phyloP scores from a whole-genome alignment of 2,329 filamentous ascomycete species.

The Pyricularia sp. region DNA sequence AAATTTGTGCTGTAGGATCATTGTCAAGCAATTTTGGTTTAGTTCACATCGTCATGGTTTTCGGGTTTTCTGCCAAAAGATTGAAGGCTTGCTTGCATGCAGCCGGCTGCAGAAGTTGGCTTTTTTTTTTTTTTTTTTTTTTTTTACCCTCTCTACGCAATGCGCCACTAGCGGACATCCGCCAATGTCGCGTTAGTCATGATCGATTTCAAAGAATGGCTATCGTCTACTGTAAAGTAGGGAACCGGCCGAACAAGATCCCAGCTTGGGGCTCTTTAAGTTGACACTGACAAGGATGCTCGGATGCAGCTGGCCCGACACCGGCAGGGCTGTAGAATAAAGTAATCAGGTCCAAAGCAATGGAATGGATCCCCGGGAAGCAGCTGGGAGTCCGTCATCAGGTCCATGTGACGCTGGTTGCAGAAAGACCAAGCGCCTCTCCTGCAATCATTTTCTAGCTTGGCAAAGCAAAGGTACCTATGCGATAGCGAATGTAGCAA shows the following conservation, averaged over 20 bases:
- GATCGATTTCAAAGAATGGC: neutral
- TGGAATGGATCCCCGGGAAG: neutral
- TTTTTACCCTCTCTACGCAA: no score
- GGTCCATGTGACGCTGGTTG: neutral
- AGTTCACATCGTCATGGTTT: neutral
- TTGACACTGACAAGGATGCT: neutral
- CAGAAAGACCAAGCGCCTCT: neutral
- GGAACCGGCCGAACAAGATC: neutral
- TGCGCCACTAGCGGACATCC: neutral
- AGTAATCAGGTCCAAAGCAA: neutral
- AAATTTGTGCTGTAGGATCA: no score
- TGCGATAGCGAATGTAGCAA: no score
- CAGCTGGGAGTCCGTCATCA: neutral
- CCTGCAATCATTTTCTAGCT: neutral
- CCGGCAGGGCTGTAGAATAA: neutral
- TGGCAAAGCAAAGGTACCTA: neutral
- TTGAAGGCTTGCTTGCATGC: neutral
- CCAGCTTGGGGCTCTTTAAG: neutral
- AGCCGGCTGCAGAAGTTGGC: neutral
- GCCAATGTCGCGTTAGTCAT: neutral
- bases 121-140: neutral
- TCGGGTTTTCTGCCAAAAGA: neutral
- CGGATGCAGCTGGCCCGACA: neutral
- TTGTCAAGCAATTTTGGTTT: no score
- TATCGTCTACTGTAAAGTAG: neutral